Evolutionary conservation across 2,329 filamentous ascomycete genomes (phyloP), one percentile per base, ranked within the genome.

Genomic region (Penicillium corylophilum): DNA sequence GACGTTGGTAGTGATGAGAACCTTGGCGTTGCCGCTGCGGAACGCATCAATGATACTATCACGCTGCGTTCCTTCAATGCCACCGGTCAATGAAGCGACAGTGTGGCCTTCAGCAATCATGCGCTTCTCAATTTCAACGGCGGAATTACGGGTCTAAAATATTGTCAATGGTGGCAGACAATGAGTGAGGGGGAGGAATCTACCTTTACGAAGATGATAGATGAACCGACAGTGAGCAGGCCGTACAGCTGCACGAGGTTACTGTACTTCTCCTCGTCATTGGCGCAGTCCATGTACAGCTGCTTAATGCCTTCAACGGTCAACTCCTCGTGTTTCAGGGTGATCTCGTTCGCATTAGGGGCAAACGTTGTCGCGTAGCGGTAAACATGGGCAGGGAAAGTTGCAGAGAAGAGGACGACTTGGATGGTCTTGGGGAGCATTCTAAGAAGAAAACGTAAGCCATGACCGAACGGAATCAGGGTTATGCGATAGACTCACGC

Each of bases 261-360:
- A 31, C 88, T 83, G 69, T 95, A 99, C 71, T 97, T 97, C 65
- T 89, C 85, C 31, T 85, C 77, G 60, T 95, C 89, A 29, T 81
- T 81, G 20, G 88, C 83, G 66, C 93, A 97, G 72, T 99, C 94
- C 70, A 99, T 90, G 70, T 95, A 99, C 76, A 99, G 90, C 69
- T 99, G 94, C 61, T 93, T 95, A 70, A 99, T 99, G 20, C 94
- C 94, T 71, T 94, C 90, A 55, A 99, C 93, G 0, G 93, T 97
- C 64, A 97, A 84, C 68, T 99, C 90, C 63, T 95, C 88, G 54
- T 92, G 89, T 65, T 90, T 86, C 46, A 99, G 80, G 41, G 89
- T 94, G 68, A 99, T 88, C 61, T 89, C 82, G 73, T 96, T 93
- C 45, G 94, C 87, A 40, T 86, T 83, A 1, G 92, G 90, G 5